These are phyloP conservation scores for Colletotrichum aenigma DNA, from an alignment of 2,329 filamentous ascomycete species.

Conservation along the genomic window DNA sequence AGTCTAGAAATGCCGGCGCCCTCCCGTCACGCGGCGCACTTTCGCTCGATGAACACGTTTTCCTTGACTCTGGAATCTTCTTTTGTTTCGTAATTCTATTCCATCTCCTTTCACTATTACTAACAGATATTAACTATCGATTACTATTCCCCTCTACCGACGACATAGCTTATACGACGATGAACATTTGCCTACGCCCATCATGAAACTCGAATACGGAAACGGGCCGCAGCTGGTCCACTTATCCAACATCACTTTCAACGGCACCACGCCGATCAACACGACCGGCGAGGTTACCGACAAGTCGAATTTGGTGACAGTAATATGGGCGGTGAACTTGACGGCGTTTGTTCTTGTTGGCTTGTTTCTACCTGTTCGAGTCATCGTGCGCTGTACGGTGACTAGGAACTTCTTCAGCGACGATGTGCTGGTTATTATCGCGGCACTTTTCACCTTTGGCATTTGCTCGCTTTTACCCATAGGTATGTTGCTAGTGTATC, in stretches of 20 bases:
- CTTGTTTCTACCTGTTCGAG: not conserved
- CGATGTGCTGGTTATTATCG: conserved; percentile 16
- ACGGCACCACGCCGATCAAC: not conserved
- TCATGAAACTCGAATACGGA: not conserved
- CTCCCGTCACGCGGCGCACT: not conserved
- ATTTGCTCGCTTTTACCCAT: conserved; percentile 10
- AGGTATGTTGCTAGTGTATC: not conserved
- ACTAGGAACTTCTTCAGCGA: conserved; percentile 15
- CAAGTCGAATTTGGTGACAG: not conserved
- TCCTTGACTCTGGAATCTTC: not conserved
- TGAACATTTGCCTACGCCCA: not conserved
- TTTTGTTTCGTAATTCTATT: not conserved
- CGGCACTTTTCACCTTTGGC: conserved; percentile 11
- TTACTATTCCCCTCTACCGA: not conserved
- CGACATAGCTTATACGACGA: not conserved
- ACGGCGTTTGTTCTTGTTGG: conserved; percentile 15
- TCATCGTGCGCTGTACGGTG: conserved; percentile 11
- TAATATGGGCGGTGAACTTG: conserved; percentile 14
- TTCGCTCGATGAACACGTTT: not conserved
- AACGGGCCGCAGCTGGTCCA: not conserved
- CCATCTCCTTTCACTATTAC: not conserved
- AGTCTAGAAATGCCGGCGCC: not conserved
- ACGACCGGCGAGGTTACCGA: not conserved
- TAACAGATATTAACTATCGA: not conserved
- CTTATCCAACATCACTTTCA: not conserved